Conservation (phyloP, 2,329 filamentous ascomycete genomes). For the Beauveria sp. region DNA sequence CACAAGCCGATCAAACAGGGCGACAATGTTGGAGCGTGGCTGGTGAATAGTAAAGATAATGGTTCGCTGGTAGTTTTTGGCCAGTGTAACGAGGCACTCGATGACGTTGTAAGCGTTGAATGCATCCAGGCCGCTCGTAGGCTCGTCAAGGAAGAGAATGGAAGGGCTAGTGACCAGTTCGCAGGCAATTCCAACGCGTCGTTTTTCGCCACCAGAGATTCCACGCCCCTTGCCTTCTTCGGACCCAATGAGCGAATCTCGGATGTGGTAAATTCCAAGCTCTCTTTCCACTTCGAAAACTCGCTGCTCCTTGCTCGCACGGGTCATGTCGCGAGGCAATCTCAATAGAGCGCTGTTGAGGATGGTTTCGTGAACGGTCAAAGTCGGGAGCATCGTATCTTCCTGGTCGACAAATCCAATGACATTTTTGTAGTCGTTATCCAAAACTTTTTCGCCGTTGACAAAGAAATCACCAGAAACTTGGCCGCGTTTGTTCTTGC, state of each 20-base stretch:
- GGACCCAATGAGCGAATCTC: constrained; percentile 89
- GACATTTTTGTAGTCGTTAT: constrained; percentile 81
- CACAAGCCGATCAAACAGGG: constrained; percentile 89
- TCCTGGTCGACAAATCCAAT: constrained; percentile 98
- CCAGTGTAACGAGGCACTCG: constrained; percentile 87
- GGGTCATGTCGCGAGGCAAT: constrained; percentile 86
- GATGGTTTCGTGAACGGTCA: constrained; percentile 97
- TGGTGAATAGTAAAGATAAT: constrained; percentile 99
- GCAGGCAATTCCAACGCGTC: constrained; percentile 92
- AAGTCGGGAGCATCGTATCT: constrained; percentile 89
- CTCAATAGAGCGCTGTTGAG: constrained; percentile 86
- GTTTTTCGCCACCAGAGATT: constrained; percentile 94
- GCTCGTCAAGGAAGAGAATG: constrained; percentile 94
- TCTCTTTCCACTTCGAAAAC: constrained; percentile 93
- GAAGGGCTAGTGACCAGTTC: constrained; percentile 96
- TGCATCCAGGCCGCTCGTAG: constrained; percentile 90
- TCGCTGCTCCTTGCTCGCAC: constrained; percentile 77
- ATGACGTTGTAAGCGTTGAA: constrained; percentile 98
- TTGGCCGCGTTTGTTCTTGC: constrained; percentile 89
- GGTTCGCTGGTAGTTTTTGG: constrained; percentile 93
- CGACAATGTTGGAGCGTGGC: constrained; percentile 95
- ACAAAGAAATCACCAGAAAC: constrained; percentile 79
- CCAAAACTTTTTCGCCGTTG: constrained; percentile 82
- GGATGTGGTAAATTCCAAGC: constrained; percentile 88
- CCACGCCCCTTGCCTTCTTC: constrained; percentile 91